Percentiles rank a stretch among this genome's conserved stretches.
Conservation (phyloP, 2,329 filamentous ascomycete species). For the Aspergillus aculeatinus region DNA sequence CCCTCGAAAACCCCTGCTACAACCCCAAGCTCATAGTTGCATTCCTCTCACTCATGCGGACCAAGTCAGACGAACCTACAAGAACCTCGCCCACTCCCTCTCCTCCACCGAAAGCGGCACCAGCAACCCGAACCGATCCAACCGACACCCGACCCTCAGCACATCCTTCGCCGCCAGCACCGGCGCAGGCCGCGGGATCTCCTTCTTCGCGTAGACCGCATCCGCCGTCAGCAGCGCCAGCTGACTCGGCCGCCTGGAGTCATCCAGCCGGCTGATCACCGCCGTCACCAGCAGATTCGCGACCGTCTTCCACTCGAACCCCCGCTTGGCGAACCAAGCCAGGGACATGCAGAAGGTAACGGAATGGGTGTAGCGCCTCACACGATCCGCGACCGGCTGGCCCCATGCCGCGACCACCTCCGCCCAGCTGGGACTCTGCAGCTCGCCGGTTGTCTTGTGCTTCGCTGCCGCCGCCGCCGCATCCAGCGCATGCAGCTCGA, state of each 20-base stretch:
- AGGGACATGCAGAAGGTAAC: not conserved
- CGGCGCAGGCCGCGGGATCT: not conserved
- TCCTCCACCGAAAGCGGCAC: not conserved
- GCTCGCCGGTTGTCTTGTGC: not conserved
- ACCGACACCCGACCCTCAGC: not conserved
- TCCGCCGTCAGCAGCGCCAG: not conserved
- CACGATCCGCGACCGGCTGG: not conserved
- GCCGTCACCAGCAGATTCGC: not conserved
- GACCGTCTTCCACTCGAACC: not conserved
- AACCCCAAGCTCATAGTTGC: no score
- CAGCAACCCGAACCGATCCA: not conserved
- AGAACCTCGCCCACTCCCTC: not conserved
- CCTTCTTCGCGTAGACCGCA: not conserved
- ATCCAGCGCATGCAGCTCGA: not conserved
- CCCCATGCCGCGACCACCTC: slow-evolving; percentile 57
- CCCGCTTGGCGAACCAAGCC: not conserved
- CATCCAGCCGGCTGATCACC: not conserved
- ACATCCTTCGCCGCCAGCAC: not conserved
- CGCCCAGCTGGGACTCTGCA: slow-evolving; percentile 62
- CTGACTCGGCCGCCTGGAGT: not conserved
- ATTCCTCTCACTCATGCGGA: no score
- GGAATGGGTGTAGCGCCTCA: not conserved
- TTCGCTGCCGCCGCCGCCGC: not conserved
- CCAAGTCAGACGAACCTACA: no score
- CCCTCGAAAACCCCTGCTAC: no score